Conservation (phyloP, 768 basidiomycete species). For the Psilocybe cyanescens region DNA sequence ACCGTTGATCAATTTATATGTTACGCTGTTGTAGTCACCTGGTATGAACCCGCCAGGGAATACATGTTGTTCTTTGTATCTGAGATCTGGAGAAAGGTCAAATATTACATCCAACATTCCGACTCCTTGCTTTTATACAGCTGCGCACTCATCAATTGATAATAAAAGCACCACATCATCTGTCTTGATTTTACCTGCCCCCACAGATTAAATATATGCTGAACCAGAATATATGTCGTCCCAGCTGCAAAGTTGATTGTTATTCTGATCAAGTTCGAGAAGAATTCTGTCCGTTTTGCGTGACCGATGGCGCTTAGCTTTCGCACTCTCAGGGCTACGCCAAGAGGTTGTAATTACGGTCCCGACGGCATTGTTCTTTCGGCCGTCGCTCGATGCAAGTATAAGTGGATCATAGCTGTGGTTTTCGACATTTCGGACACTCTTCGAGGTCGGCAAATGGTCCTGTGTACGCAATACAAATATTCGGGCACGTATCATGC, state of each 20-base stretch:
- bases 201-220: constrained; percentile 28
- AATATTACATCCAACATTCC: constrained; percentile 42
- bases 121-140: constrained; percentile 44
- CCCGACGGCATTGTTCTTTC: constrained; percentile 42
- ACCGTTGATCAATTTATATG: too few species aligned
- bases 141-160: constrained; percentile 42
- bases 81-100: constrained; percentile 28
- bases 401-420: not conserved
- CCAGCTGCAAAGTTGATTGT: constrained; percentile 3
- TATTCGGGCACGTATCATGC: constrained; percentile 46
- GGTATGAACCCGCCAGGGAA: constrained; percentile 35
- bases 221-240: constrained; percentile 25
- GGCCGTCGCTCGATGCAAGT: not conserved
- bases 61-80: constrained; percentile 35
- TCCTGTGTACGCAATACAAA: constrained; percentile 34
- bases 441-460: constrained; percentile 21
- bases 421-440: constrained; percentile 29
- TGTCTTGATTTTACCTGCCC: constrained; percentile 19
- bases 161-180: constrained; percentile 34
- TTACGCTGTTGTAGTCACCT: constrained; percentile 16
- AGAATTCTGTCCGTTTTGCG: constrained; percentile 22
- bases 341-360: constrained; percentile 45
- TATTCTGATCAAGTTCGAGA: not conserved
- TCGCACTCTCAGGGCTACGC: constrained; percentile 21
- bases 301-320: constrained; percentile 29